phyloP scores from a whole-genome alignment of 2,329 filamentous ascomycete genomes.

The Fusarium luffae region DNA sequence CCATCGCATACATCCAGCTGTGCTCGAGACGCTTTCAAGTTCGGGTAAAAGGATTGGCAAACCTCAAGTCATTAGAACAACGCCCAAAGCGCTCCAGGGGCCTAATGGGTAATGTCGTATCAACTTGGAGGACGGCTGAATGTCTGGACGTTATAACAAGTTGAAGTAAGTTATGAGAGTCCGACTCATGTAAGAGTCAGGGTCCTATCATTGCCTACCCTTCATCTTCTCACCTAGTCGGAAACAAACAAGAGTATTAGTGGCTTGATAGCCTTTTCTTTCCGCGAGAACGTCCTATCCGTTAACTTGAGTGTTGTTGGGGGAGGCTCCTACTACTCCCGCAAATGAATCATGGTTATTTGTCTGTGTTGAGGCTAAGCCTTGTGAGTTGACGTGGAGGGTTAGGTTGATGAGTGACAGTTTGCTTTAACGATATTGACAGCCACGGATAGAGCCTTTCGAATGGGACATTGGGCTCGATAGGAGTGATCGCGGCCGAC shows the following conservation, averaged over 20 bases:
- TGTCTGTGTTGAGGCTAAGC: conserved; percentile 16
- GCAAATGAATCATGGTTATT: conserved; percentile 19
- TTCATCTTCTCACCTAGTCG: neutral
- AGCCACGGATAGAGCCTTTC: neutral
- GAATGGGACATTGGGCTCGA: conserved; percentile 1
- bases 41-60: neutral
- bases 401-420: conserved; percentile 8
- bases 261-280: neutral
- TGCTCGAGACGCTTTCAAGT: neutral
- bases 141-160: neutral
- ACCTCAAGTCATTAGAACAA: neutral
- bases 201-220: neutral
- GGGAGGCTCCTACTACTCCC: neutral
- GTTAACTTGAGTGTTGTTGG: neutral
- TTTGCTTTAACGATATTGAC: neutral
- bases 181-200: neutral
- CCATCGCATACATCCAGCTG: neutral
- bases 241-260: neutral
- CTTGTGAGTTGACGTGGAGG: conserved; percentile 35
- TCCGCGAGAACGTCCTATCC: too few relatives aligned
- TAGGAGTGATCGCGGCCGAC: conserved; percentile 1
- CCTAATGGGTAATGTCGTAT: neutral
- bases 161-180: neutral
- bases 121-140: neutral
- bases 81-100: neutral